Evolutionary conservation across 148 eudicot genomes (phyloP), one percentile per base, ranked within the genome.

Genomic region (Pouteria glomerata): DNA sequence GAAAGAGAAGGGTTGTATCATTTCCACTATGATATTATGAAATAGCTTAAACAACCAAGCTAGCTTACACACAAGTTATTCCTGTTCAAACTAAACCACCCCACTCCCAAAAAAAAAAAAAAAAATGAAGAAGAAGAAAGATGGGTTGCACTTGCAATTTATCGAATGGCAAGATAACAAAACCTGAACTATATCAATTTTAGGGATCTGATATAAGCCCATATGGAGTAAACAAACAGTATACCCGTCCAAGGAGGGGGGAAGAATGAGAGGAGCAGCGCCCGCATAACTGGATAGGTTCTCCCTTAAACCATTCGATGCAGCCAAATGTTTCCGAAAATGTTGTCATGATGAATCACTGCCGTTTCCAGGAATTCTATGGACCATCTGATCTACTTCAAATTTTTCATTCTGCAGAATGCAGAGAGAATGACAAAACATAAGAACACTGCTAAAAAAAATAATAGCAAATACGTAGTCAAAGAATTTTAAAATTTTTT

Each of bases 321-420:
- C 31, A 14, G 61, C 72, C 65, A 19, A 61, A 42, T 33, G 19
- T 24, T 52, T 35, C 58, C 7, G 55, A 33, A 21, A 45, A 53
- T 8, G 53, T 26, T 24, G 26, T 85, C 74, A 82, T 23, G 84
- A 77, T 1, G 87, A 81, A 73, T 86, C 85, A 27, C 80, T 78
- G 1, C 77, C 78, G 24, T 82, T 80, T 76, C 78, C 88, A 10
- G 82, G 74, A 41, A 78, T 78, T 70, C 59, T 61, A 24, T 77
- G 58, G 39, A 71, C 76, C 72, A 83, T 64, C 74, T 86, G 84
- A 67, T 72, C 75, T 44, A 76, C 63, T 70, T 83, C 87, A 34
- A 79, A 74, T 68, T 78, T 86, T 53, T 81, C 89, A 59, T 81
- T 78, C 77, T 89, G 86, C 81, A 62, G 31, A 51, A 53, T 29